Evolutionary conservation across 352 stramenopile species (phyloP), one percentile per base, ranked within the genome.

Genomic region (Peronospora destructor): DNA sequence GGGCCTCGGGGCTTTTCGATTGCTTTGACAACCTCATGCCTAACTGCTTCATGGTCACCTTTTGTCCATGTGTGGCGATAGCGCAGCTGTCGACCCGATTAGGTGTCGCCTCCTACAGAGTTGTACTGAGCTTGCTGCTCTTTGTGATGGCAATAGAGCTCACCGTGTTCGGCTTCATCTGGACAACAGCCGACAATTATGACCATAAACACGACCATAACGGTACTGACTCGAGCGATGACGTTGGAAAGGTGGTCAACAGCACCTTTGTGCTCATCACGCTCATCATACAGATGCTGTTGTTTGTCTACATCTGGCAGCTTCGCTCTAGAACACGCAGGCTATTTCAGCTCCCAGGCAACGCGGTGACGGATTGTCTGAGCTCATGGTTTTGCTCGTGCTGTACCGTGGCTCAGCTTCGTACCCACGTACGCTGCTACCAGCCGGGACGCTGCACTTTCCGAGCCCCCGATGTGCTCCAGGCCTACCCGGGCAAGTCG

Each of bases 11-110:
- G 3, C 49, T 84, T 12, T 77, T 65, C 48, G 62, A 72, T 47
- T 82, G 68, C 49, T 64, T 63, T 32, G 34, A 69, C 21, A 68
- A 73, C 41, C 49, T 61, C 36, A 52, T 76, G 36, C 73, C 73
- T 34, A 84, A 84, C 38, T 67, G 73, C 51, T 59, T 66, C 30
- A 74, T 82, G 68, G 65, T 73, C 25, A 68, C 56, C 2, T 60
- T 59, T 9, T 76, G 61, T 17, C 68, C 70, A 2, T 84, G 70
- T 40, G 67, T 83, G 38, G 61, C 71, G 12, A 14, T 83, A 39
- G 71, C 71, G 0, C 73, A 85, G 37, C 66, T 83, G 43, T 66
- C 64, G 0, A 54, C 61, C 3, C 68, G 73, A 9, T 17, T 85
- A 7, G 64, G 58, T 7, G 47, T 73, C 17, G 57, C 51, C 8